Evolutionary conservation across 75 land plant genomes (phyloP).

Genomic region (Selaginella tamariscina): DNA sequence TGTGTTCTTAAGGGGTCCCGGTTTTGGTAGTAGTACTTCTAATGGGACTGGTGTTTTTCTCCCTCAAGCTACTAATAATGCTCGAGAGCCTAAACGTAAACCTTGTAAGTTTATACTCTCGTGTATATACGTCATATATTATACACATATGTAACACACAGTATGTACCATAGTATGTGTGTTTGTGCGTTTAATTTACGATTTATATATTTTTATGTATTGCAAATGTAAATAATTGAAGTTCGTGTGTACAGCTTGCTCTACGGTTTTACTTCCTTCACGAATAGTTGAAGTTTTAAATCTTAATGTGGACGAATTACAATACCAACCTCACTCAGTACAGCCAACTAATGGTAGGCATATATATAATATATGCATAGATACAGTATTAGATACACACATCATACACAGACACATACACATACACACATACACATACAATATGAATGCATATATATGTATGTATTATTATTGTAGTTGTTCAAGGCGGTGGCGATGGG

Average conservation of each 20-base stretch:
- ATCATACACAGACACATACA: no score
- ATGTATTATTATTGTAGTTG: no score
- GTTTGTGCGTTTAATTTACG: no score
- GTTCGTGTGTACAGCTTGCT: conserved; percentile 6
- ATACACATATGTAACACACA: no score
- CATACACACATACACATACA: no score
- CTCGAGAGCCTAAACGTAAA: background rate
- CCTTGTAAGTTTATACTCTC: background rate
- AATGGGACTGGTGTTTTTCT: conserved; percentile 8
- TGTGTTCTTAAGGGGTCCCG: conserved; percentile 1
- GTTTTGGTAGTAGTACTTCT: background rate
- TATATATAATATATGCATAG: background rate
- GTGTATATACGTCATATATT: no score
- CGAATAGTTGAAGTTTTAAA: conserved; percentile 9
- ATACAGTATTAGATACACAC: background rate
- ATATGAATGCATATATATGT: no score
- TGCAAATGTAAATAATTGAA: no score
- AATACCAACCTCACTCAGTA: background rate
- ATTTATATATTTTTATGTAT: no score
- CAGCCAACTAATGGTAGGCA: background rate
- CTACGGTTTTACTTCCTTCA: conserved; percentile 9
- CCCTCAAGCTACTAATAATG: background rate
- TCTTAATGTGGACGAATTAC: background rate
- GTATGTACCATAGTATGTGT: no score
- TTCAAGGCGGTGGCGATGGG: no score